Conservation (phyloP, 805 yeast species). For the Candida awuae region DNA sequence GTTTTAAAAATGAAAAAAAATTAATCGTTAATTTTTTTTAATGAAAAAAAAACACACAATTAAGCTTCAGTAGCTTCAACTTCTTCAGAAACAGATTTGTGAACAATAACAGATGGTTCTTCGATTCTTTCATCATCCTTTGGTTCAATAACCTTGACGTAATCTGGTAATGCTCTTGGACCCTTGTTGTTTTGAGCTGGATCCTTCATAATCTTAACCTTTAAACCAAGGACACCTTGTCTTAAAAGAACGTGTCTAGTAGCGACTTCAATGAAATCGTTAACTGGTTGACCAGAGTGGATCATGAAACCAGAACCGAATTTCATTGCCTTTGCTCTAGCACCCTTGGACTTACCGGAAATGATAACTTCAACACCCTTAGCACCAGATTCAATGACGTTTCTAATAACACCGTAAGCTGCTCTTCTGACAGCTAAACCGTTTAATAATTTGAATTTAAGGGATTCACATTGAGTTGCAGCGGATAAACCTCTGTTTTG, state of each 20-base stretch:
- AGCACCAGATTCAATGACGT: slow-evolving; percentile 99
- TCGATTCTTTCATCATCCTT: slow-evolving; percentile 82
- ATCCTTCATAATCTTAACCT: slow-evolving; percentile 99
- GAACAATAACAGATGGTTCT: slow-evolving; percentile 77
- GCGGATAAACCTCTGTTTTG: slow-evolving; percentile 99
- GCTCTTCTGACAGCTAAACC: slow-evolving; percentile 99
- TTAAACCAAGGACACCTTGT: slow-evolving; percentile 99
- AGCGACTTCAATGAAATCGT: slow-evolving; percentile 96
- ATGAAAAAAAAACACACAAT: background rate
- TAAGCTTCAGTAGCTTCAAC: slow-evolving; percentile 29
- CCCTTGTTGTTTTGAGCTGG: slow-evolving; percentile 81
- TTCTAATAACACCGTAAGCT: slow-evolving; percentile 99
- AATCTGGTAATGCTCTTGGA: slow-evolving; percentile 92
- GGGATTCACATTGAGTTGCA: slow-evolving; percentile 98
- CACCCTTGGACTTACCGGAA: slow-evolving; percentile 99
- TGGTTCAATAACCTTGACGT: slow-evolving; percentile 86
- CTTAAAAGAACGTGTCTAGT: slow-evolving; percentile 99
- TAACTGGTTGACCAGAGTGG: slow-evolving; percentile 99
- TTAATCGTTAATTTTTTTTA: background rate
- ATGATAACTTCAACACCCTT: slow-evolving; percentile 99
- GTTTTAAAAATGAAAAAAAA: background rate
- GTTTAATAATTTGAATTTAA: slow-evolving; percentile 94
- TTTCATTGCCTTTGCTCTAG: slow-evolving; percentile 99
- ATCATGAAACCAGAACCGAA: slow-evolving; percentile 99
- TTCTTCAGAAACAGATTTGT: slow-evolving; percentile 37